Percentiles rank a stretch among this genome's conserved stretches.
These are phyloP conservation scores for Zygosaccharomyces bailii DNA, from an alignment of 805 yeast genomes.

Conservation along the genomic window DNA sequence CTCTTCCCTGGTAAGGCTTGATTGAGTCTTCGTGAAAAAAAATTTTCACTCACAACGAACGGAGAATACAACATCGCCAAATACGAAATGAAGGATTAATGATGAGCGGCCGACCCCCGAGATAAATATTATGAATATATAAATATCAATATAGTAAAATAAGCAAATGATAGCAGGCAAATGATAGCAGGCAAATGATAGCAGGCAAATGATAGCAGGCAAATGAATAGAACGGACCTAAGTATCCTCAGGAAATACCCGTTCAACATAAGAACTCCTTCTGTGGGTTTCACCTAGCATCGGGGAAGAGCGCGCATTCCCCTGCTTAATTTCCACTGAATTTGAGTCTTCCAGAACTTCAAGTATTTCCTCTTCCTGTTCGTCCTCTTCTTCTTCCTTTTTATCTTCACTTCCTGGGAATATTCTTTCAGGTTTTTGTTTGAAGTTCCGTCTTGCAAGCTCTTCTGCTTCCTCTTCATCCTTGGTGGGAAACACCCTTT, in stretches of 20 bases:
- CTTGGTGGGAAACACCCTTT: constrained; percentile 4
- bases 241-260: constrained; percentile 1
- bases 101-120: neutral
- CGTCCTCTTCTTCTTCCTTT: neutral
- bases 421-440: constrained; percentile 8
- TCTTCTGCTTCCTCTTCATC: neutral
- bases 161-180: neutral
- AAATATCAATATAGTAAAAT: neutral
- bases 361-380: neutral
- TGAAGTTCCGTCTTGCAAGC: neutral
- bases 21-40: constrained; percentile 10
- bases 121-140: neutral
- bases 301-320: neutral
- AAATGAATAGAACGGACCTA: no score
- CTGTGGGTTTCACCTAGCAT: neutral
- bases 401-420: constrained; percentile 3
- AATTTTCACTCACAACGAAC: constrained; percentile 17
- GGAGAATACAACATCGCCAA: neutral
- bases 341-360: neutral
- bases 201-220: neutral
- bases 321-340: neutral
- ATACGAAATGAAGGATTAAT: constrained; percentile 6
- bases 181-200: neutral
- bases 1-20: constrained; percentile 3
- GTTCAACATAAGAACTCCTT: neutral